Percentiles rank a stretch among this genome's conserved stretches.
Conservation (phyloP, 108 stramenopile species). For the Mediolabrus comicus region DNA sequence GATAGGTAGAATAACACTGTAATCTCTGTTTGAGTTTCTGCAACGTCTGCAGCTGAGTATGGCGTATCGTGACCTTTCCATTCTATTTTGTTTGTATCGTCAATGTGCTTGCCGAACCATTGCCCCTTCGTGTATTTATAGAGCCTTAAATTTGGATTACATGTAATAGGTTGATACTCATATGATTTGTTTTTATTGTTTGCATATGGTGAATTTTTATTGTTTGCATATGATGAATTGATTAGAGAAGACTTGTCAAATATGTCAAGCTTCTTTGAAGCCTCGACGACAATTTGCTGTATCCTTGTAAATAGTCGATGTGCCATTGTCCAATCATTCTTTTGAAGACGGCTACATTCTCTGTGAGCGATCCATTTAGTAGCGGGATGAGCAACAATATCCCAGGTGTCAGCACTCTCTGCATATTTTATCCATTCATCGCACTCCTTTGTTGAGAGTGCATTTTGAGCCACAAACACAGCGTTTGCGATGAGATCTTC, state of each 20-base stretch:
- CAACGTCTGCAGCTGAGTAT: background rate
- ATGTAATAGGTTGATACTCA: conserved; percentile 57
- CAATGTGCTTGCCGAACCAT: conserved; percentile 86
- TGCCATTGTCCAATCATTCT: conserved; percentile 47
- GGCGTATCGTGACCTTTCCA: background rate
- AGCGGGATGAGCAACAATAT: conserved; percentile 57
- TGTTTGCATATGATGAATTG: conserved; percentile 29
- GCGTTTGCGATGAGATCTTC: conserved; percentile 33
- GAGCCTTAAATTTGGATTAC: conserved; percentile 86
- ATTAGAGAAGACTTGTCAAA: conserved; percentile 18
- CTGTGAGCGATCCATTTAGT: conserved; percentile 76
- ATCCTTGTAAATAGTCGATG: conserved; percentile 50
- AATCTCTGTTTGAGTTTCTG: conserved; percentile 63
- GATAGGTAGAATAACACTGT: conserved; percentile 88
- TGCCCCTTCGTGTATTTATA: conserved; percentile 83
- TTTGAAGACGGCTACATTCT: conserved; percentile 66
- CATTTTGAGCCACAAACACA: conserved; percentile 42
- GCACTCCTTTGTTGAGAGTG: conserved; percentile 71
- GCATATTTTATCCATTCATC: conserved; percentile 73
- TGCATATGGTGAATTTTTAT: conserved; percentile 16
- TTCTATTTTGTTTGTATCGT: conserved; percentile 56
- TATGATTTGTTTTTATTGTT: conserved; percentile 29
- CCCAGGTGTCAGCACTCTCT: conserved; percentile 56
- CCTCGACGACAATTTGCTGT: conserved; percentile 8
- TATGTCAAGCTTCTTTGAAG: conserved; percentile 31